Conservation (phyloP, 1,284 basidiomycete genomes). For the Heterobasidion annosum region DNA sequence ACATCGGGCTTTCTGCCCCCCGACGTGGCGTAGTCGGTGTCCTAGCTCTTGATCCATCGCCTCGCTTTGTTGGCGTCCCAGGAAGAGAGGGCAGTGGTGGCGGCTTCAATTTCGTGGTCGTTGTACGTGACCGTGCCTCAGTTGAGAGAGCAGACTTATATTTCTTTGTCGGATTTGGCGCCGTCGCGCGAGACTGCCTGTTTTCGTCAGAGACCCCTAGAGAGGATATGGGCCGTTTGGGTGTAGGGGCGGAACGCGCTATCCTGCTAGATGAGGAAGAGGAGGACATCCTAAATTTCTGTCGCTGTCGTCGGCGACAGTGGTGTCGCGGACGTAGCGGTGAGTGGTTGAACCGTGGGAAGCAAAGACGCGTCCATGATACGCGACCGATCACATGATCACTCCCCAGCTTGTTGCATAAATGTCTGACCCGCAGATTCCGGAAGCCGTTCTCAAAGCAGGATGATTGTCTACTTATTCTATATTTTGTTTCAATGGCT, state of each 20-base stretch:
- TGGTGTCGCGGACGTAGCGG: background rate
- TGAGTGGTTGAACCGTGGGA: too few species aligned
- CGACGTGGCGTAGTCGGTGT: conserved; percentile 27
- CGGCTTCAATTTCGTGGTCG: conserved; percentile 23
- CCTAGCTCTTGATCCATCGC: conserved; percentile 30
- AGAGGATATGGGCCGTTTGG: conserved; percentile 39
- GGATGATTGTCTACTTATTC: too few species aligned
- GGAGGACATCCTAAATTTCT: background rate
- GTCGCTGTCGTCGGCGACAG: background rate
- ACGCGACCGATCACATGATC: too few species aligned
- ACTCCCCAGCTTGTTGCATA: too few species aligned
- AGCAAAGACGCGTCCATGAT: too few species aligned
- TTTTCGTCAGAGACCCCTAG: conserved; percentile 12
- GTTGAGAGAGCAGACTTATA: conserved; percentile 57
- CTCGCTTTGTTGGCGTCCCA: conserved; percentile 39
- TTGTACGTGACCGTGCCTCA: conserved; percentile 40
- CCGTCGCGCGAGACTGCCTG: conserved; percentile 17
- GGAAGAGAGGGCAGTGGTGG: conserved; percentile 36
- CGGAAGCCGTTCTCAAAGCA: too few species aligned
- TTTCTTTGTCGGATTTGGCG: conserved; percentile 44
- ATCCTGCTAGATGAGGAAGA: conserved; percentile 4
- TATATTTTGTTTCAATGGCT: too few species aligned
- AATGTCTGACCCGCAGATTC: too few species aligned
- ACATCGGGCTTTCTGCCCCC: conserved; percentile 34
- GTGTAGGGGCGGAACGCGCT: conserved; percentile 29